Conservation (phyloP, 73 alveolate species). For the Tetrahymena elliotti region DNA sequence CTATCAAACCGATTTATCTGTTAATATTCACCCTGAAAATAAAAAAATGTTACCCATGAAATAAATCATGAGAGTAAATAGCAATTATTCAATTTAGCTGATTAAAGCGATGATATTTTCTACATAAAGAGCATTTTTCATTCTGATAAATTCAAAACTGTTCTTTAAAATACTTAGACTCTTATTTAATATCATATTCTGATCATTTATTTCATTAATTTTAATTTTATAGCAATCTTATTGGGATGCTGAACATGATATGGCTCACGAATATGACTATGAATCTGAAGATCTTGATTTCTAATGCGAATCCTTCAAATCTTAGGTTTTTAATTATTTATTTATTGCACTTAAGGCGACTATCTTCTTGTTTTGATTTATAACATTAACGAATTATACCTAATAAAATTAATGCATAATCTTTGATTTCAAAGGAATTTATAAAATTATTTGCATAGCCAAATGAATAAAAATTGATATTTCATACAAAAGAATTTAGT, state of each 20-base stretch:
- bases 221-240: not conserved
- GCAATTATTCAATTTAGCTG: not conserved
- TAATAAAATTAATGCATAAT: not conserved
- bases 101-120: not conserved
- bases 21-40: conserved; percentile 29
- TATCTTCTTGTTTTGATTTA: not conserved
- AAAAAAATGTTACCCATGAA: not conserved
- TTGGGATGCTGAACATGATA: conserved; percentile 19
- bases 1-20: conserved; percentile 1
- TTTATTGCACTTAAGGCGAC: not conserved
- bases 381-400: not conserved
- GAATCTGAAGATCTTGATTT: conserved; percentile 44
- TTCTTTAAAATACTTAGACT: not conserved
- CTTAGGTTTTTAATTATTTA: conserved; percentile 4
- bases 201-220: not conserved
- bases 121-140: not conserved
- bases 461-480: not conserved
- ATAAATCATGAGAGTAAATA: conserved; percentile 6
- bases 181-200: not conserved
- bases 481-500: not conserved
- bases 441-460: not conserved
- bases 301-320: conserved; percentile 32
- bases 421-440: not conserved
- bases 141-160: not conserved
- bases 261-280: conserved; percentile 37